Evolutionary conservation across 2,329 filamentous ascomycete species (phyloP).

Genomic region (Xylariaceae sp.): DNA sequence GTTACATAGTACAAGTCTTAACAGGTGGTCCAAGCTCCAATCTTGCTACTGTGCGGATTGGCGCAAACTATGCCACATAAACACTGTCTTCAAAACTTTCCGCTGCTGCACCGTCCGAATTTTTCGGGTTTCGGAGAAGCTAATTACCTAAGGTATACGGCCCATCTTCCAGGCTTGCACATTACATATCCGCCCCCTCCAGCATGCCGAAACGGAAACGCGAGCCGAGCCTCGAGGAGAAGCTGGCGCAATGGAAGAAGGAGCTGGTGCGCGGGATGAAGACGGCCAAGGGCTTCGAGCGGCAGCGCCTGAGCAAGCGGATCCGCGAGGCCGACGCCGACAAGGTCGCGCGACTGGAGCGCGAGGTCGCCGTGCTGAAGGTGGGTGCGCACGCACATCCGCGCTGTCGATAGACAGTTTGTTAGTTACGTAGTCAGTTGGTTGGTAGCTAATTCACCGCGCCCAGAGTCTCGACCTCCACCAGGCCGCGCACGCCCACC

Average conservation of each 20-base stretch:
- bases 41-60: background rate
- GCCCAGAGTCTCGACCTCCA: conserved; percentile 62
- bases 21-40: background rate
- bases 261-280: conserved; percentile 70
- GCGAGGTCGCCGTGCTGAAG: conserved; percentile 61
- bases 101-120: background rate
- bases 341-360: conserved; percentile 63
- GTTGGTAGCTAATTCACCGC: too few species aligned
- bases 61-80: background rate
- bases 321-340: conserved; percentile 52
- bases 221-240: conserved; percentile 50
- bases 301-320: conserved; percentile 71
- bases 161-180: too few species aligned
- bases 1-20: background rate
- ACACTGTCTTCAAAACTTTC: background rate
- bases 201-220: conserved; percentile 49
- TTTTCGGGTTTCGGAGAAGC: too few species aligned
- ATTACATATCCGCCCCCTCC: background rate
- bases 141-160: too few species aligned
- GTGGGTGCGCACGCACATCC: conserved; percentile 42
- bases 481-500: conserved; percentile 58
- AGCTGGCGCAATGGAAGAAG: conserved; percentile 59
- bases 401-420: too few species aligned
- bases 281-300: conserved; percentile 73
- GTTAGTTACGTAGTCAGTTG: too few species aligned